Evolutionary conservation across 2,329 filamentous ascomycete species (phyloP), one percentile per base, ranked within the genome.

Genomic region (Fusarium humuli): DNA sequence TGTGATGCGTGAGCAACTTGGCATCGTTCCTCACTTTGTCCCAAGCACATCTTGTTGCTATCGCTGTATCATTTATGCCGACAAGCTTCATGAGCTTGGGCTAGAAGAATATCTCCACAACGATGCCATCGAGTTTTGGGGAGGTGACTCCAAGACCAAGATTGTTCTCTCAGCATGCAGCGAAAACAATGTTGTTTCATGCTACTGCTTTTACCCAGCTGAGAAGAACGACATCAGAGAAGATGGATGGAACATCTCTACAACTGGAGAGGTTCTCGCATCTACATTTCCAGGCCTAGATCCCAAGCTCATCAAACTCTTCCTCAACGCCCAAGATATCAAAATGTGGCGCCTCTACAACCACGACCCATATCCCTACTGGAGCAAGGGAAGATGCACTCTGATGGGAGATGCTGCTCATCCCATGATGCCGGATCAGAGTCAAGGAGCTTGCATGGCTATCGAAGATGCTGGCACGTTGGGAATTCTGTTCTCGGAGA

Each of bases 101-200:
- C n/a, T 65, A 2, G 62, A 65, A 5, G 60, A 65, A 14, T 65
- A 50, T 4, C 50, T 64, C 6, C 45, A 65, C 13, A 65, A 65
- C 77, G 81, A 77, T 18, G 88, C 87, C 0, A 79, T 91, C 2
- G 86, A 91, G 74, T 90, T 89, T 77, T 90, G 88, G 88, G 88
- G 88, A n/a, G 88, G 88, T 3, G 82, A 86, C 40, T 76, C 73
- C 3, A 66, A 71, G 57, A 84, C 89, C 76, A 91, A 90, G 80
- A 90, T 91, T 58, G 88, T 90, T 6, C 81, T 90, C 2, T 90
- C 87, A 0, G 87, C 88, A 30, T 90, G 88, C 76, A 88, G 89
- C 72, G 84, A 84, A 18, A 87, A 88, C 37, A 84, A 84, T 40
- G 76, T 90, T 4, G 78, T 90, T 6, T 89, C 86, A 0, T 90